Evolutionary conservation across 805 yeast genomes (phyloP).

Genomic region (Candida sakaeoensis): DNA sequence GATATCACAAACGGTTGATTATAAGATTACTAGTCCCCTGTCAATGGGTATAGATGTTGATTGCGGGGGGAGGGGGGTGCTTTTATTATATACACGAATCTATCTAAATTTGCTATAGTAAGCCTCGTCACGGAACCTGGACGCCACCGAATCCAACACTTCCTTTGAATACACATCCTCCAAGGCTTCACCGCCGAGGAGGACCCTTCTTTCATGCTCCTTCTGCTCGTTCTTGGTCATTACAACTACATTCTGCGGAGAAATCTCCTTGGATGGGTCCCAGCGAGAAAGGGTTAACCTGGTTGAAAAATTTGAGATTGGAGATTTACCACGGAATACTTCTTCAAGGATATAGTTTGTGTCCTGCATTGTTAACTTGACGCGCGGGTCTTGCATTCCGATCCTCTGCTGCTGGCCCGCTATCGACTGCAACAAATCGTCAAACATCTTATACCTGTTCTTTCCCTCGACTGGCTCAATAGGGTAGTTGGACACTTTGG

Average conservation of each 20-base stretch:
- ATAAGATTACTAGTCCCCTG: no score
- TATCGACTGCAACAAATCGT: conserved; percentile 73
- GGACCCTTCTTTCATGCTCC: conserved; percentile 70
- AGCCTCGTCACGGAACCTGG: conserved; percentile 70
- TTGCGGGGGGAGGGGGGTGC: no score
- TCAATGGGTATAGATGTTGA: no score
- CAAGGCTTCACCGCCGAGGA: conserved; percentile 62
- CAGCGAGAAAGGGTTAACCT: conserved; percentile 79
- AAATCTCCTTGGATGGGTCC: conserved; percentile 65
- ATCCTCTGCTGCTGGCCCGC: conserved; percentile 85
- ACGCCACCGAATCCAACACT: conserved; percentile 52
- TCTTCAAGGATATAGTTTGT: conserved; percentile 85
- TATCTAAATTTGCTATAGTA: conserved; percentile 58
- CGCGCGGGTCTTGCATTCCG: conserved; percentile 67
- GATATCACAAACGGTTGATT: no score
- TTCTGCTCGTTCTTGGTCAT: conserved; percentile 87
- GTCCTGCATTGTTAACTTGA: conserved; percentile 71
- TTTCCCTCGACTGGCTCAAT: conserved; percentile 89
- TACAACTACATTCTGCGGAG: conserved; percentile 76
- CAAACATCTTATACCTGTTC: conserved; percentile 80
- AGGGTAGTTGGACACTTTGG: conserved; percentile 81
- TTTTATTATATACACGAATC: conserved; percentile 1
- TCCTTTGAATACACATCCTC: conserved; percentile 62
- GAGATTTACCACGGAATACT: conserved; percentile 88
- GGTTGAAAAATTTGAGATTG: conserved; percentile 77